Base-by-base conservation (phyloP, 441 rosid species). In the Bruguiera hainesii region DNA sequence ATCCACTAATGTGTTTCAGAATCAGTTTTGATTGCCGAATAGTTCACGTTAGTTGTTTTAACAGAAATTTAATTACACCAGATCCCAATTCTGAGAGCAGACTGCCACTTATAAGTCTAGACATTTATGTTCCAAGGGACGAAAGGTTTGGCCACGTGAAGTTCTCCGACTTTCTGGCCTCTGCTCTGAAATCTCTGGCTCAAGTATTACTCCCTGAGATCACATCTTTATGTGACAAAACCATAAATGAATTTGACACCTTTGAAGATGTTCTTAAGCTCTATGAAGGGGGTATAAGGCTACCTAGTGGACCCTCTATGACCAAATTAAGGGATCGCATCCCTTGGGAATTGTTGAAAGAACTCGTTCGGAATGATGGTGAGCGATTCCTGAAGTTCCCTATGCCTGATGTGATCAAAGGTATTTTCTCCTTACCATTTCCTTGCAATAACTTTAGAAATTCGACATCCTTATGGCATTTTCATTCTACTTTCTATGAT, bases 81-180 rank as follows among this genome's bases (percentile, higher is more conserved):
- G 95, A 90, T 73, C 84, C 87, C 33, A 77, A 72, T 26, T 26
- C 77, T 0, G 96, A 90, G 82, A 86, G 85, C 50, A 87, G 96
- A 71, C 71, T 90, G 69, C 87, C 90, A 1, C 80, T 90, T 28
- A 51, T 93, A 29, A 90, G 82, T 68, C 81, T 87, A 15, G 74
- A 87, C 74, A 84, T 93, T 31, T 93, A 90, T 63, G 96, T 89
- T 50, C 97, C 98, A 10, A 76, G 96, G 73, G 98, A 93, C 71
- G 98, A 93, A 66, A 75, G 89, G 69, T 93, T 93, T 73, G 77
- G 75, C 72, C 89, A 82, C 60, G 53, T 90, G 57, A 93, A 93
- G 75, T 89, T 89, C 74, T 87, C 97, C 7, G 96, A 90, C 70
- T 86, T 93, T 70, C 83, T 93, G 16, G 97, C 95, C 70, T 86